Percentiles rank a stretch among this genome's conserved stretches.
Evolutionary conservation across 225 moss, liverwort and hornwort genomes (phyloP).

Genomic region (Pleurozium schreberi): DNA sequence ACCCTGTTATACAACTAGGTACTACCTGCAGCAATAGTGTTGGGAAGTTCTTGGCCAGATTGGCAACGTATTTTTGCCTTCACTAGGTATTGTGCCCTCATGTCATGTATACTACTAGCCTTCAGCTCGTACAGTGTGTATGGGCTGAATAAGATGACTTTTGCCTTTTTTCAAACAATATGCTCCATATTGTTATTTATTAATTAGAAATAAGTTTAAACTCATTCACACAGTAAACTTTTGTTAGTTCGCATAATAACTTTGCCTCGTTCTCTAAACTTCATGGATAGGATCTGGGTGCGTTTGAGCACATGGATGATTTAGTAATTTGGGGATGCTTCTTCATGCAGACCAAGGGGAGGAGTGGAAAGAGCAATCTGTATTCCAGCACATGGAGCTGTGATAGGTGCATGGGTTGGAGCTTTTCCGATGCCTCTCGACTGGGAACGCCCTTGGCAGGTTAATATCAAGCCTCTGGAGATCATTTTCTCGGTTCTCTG

Average conservation of each 20-base stretch:
- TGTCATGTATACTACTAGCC: neutral
- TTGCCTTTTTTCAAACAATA: neutral
- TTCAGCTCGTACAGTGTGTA: neutral
- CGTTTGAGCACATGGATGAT: neutral
- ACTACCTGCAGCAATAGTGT: conserved; percentile 62
- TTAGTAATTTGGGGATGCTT: neutral
- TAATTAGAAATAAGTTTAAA: too few relatives aligned
- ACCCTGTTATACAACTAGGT: conserved; percentile 31
- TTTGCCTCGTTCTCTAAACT: neutral
- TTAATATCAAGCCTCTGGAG: neutral
- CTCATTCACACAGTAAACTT: neutral
- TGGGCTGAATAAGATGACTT: neutral
- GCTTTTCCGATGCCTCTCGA: conserved; percentile 99
- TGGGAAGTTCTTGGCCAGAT: conserved; percentile 60
- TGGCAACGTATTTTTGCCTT: conserved; percentile 81
- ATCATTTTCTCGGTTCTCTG: neutral
- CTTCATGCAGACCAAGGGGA: conserved; percentile 56
- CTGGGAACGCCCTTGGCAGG: conserved; percentile 99
- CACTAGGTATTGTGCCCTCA: conserved; percentile 35
- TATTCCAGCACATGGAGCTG: conserved; percentile 85
- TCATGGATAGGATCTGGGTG: neutral
- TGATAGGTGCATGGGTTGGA: conserved; percentile 89
- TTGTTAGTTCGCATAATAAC: neutral
- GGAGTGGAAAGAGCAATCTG: conserved; percentile 75
- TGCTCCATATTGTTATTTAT: neutral